phyloP scores from a whole-genome alignment of 1,284 basidiomycete species.

The Cryptococcus depauperatus region DNA sequence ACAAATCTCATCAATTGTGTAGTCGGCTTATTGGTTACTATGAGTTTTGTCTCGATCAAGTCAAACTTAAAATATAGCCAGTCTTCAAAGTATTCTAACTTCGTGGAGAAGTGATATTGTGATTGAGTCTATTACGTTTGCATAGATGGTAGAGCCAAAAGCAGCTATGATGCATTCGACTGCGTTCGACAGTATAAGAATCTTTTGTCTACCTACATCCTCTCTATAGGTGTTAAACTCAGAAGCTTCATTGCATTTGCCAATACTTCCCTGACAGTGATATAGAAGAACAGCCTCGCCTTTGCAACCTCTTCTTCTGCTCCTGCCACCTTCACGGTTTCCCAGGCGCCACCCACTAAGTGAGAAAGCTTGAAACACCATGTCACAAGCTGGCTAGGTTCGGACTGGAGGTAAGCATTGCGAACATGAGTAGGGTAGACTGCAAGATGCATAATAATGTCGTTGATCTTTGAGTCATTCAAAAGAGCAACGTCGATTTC shows the following conservation, averaged over 20 bases:
- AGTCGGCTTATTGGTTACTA: too few species aligned
- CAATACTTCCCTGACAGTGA: constrained; percentile 80
- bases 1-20: too few species aligned
- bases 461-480: constrained; percentile 65
- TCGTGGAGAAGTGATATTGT: too few species aligned
- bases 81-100: too few species aligned
- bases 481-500: constrained; percentile 66
- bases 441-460: constrained; percentile 78
- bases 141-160: too few species aligned
- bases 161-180: too few species aligned
- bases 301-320: constrained; percentile 62
- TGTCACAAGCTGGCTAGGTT: constrained; percentile 76
- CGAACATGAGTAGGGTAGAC: constrained; percentile 86
- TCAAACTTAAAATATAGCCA: too few species aligned
- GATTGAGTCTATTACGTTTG: too few species aligned
- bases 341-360: constrained; percentile 44
- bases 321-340: constrained; percentile 62
- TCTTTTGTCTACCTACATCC: constrained; percentile 77
- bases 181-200: too few species aligned
- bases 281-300: constrained; percentile 86
- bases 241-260: constrained; percentile 77
- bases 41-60: too few species aligned
- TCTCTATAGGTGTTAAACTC: constrained; percentile 79
- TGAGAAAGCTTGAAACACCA: constrained; percentile 48
- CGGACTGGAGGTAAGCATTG: constrained; percentile 72